These are phyloP conservation scores for Sphenostylis stenocarpa DNA, from an alignment of 306 rosid genomes.

Conservation along the genomic window DNA sequence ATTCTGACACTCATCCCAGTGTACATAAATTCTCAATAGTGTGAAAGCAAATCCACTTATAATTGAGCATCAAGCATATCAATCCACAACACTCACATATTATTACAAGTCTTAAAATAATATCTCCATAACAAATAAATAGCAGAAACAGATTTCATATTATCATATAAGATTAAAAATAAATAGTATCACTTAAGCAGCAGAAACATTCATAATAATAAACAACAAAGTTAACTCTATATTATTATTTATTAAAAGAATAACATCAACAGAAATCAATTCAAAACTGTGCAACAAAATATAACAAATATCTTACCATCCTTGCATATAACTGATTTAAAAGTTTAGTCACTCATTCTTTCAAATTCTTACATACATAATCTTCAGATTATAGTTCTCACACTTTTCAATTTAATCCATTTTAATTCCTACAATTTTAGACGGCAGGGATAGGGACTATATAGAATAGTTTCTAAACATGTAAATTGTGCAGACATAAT, in stretches of 20 bases:
- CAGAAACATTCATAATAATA: not conserved
- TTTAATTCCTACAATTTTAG: too few relatives aligned
- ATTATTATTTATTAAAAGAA: too few relatives aligned
- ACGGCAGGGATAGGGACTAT: not conserved
- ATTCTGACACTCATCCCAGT: not conserved
- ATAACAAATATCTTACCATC: too few relatives aligned
- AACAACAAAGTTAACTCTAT: too few relatives aligned
- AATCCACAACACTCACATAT: not conserved
- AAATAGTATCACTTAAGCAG: not conserved
- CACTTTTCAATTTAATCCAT: not conserved
- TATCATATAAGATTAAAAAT: not conserved
- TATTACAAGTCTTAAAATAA: slow-evolving; percentile 11
- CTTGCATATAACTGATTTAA: too few relatives aligned
- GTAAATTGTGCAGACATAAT: too few relatives aligned
- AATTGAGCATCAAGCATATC: not conserved
- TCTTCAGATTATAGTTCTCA: too few relatives aligned
- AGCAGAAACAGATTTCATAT: not conserved
- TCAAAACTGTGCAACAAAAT: not conserved
- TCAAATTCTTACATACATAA: too few relatives aligned
- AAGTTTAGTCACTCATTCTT: too few relatives aligned
- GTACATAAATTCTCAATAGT: not conserved
- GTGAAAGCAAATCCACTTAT: not conserved
- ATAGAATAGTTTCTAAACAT: too few relatives aligned
- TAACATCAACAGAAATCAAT: not conserved
- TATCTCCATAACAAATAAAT: not conserved